Percentiles rank a stretch among this genome's conserved stretches.
Evolutionary conservation across 129 eudicot species (phyloP).

Genomic region (Logfia minima): DNA sequence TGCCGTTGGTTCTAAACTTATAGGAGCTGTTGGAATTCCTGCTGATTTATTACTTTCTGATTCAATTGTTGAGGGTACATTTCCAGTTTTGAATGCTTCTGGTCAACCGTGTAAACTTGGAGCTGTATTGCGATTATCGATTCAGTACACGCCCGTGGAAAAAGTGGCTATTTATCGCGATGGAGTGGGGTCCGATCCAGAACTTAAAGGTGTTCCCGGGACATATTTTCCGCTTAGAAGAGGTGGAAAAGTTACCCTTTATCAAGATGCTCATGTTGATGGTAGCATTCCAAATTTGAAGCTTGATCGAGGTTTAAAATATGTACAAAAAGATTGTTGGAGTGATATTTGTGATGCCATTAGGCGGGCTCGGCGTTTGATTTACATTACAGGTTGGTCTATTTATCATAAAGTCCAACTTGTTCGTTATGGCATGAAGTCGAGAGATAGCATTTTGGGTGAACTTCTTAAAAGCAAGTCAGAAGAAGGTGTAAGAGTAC

Average conservation of each 20-base stretch:
- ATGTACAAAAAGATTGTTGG: slow-evolving; percentile 16
- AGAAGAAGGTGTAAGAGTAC: slow-evolving; percentile 31
- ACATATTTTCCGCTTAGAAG: slow-evolving; percentile 34
- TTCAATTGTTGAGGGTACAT: slow-evolving; percentile 6
- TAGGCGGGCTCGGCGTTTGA: slow-evolving; percentile 1
- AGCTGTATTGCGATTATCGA: neutral
- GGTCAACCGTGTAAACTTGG: slow-evolving; percentile 8
- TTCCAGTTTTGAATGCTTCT: neutral
- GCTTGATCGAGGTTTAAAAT: slow-evolving; percentile 8
- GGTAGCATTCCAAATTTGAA: slow-evolving; percentile 11
- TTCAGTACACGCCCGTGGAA: slow-evolving; percentile 2
- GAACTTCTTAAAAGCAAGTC: slow-evolving; percentile 32
- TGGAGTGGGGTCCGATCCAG: neutral
- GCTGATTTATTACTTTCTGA: slow-evolving; percentile 3
- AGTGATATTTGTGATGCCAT: slow-evolving; percentile 20
- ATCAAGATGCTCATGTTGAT: slow-evolving; percentile 44
- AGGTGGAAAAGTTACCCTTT: slow-evolving; percentile 42
- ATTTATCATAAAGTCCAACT: slow-evolving; percentile 15
- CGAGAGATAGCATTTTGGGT: slow-evolving; percentile 21
- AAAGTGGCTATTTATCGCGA: neutral
- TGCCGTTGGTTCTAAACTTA: neutral
- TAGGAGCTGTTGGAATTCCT: slow-evolving; percentile 13
- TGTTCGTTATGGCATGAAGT: slow-evolving; percentile 22
- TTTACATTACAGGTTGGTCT: slow-evolving; percentile 10
- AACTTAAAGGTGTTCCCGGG: neutral